These are phyloP conservation scores for Phaeodactylum tricornutum DNA, from an alignment of 108 stramenopile genomes.

Conservation along the genomic window DNA sequence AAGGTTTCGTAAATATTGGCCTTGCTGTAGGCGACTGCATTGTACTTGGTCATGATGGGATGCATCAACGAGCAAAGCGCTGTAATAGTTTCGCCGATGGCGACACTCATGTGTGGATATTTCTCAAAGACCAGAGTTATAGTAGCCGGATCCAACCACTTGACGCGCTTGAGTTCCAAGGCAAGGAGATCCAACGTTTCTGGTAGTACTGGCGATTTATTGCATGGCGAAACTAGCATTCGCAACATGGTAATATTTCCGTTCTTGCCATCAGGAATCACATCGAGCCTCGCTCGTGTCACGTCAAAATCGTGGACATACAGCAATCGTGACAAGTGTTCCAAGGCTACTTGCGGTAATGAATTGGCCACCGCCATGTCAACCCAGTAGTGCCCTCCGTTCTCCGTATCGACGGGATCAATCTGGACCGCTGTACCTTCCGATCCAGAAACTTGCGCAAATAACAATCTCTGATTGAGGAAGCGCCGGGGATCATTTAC, in stretches of 20 bases:
- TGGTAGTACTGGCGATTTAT: background rate
- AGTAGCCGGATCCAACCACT: constrained; percentile 88
- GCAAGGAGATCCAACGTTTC: constrained; percentile 39
- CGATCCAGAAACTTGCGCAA: constrained; percentile 72
- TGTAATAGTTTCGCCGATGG: constrained; percentile 83
- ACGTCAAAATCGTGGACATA: constrained; percentile 82
- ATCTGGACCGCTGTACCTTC: constrained; percentile 79
- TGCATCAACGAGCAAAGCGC: constrained; percentile 85
- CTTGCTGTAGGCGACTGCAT: constrained; percentile 74
- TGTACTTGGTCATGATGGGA: constrained; percentile 77
- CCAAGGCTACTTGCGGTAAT: constrained; percentile 77
- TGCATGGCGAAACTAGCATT: constrained; percentile 49
- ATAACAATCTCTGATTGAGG: constrained; percentile 64
- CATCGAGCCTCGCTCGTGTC: constrained; percentile 83
- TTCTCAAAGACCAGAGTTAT: constrained; percentile 78
- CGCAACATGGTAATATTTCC: constrained; percentile 86
- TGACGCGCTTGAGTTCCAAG: constrained; percentile 72
- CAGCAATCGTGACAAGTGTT: constrained; percentile 74
- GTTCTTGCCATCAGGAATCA: constrained; percentile 85
- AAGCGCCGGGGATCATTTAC: constrained; percentile 66
- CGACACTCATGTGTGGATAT: constrained; percentile 65
- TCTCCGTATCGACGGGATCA: constrained; percentile 33
- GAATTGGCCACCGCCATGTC: constrained; percentile 89
- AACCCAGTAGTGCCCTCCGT: constrained; percentile 71
- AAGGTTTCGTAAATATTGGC: constrained; percentile 69